Evolutionary conservation across 495 filamentous ascomycete species (phyloP), one percentile per base, ranked within the genome.

Genomic region (Melanomma pulvis-pyrius): DNA sequence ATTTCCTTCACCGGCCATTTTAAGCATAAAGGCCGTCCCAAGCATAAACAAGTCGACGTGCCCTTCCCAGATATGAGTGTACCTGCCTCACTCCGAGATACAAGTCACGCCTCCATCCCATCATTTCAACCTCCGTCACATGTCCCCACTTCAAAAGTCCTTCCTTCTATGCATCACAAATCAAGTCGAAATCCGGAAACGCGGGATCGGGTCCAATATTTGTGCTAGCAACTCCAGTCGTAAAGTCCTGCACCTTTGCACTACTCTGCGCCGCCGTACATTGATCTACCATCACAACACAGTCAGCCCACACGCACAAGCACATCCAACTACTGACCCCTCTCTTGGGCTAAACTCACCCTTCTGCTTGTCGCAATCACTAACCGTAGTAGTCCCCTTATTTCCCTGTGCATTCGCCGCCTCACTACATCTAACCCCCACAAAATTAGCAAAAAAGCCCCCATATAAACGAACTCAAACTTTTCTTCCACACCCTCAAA

Each of bases 131-230:
- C 44, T 17, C 15, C 44, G 44, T 22, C 3, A 15, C 44, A n/a
- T 47, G 15, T n/a, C 15, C 15, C 21, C 15, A 47, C n/a, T 50
- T 8, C 21, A 25, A 24, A 3, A 8, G 19, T 25, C 22, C 47
- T 19, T 26, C 13, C 29, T n/a, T 28, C 47, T 59, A 66, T 11
- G 52, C 60, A 39, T 72, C 69, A 50, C 69, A 72, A 44, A 72
- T 68, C 17, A 72, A 41, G 66, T 72, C 69, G 41, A 68, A 72
- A 65, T 72, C 69, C 39, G 69, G 69, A 49, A 72, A 72, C 17
- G 61, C 17, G 6, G 69, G 69, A 68, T 72, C 69, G 19, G 60
- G 65, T 8, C 69, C 69, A 56, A 72, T 61, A 54, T 65, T 68
- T 48, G 12, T 17, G 29, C 63, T 71, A 15, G 29, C 57, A 2